Evolutionary conservation across 441 rosid genomes (phyloP).

Genomic region (Pelargonium australe): DNA sequence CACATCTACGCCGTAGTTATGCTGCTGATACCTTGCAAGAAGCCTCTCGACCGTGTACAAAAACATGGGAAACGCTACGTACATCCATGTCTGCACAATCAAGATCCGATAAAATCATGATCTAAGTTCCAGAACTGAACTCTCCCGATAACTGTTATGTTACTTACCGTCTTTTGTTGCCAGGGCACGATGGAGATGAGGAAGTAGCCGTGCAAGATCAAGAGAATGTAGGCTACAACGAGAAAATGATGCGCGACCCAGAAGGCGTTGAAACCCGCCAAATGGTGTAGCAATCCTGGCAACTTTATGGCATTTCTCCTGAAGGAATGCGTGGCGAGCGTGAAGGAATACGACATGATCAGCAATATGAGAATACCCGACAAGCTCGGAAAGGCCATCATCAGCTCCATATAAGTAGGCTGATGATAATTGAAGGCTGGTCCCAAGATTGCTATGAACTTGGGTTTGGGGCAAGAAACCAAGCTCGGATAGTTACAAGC

Average conservation of each 20-base stretch:
- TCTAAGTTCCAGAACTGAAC: background rate
- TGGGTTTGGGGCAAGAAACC: constrained; percentile 31
- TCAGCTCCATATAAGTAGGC: constrained; percentile 49
- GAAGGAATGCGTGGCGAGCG: constrained; percentile 58
- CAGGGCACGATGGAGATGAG: constrained; percentile 59
- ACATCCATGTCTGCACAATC: constrained; percentile 81
- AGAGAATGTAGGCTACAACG: constrained; percentile 51
- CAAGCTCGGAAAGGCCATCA: constrained; percentile 42
- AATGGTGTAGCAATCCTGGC: constrained; percentile 47
- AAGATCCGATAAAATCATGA: background rate
- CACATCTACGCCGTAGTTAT: constrained; percentile 50
- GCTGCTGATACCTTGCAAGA: constrained; percentile 43
- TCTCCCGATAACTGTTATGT: no score
- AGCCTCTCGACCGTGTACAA: constrained; percentile 61
- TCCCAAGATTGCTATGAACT: constrained; percentile 41
- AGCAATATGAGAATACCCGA: constrained; percentile 51
- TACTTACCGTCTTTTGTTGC: constrained; percentile 59
- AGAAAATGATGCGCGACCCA: constrained; percentile 92
- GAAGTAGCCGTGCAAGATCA: constrained; percentile 63
- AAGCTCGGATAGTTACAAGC: constrained; percentile 56
- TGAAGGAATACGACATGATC: constrained; percentile 58
- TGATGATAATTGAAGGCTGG: constrained; percentile 42
- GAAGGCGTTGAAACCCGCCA: constrained; percentile 84
- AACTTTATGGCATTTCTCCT: constrained; percentile 56
- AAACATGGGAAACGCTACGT: constrained; percentile 46